Percentiles rank a stretch among this genome's conserved stretches.
Conservation (phyloP, 768 basidiomycete genomes). For the Leccinum longicurvipes region DNA sequence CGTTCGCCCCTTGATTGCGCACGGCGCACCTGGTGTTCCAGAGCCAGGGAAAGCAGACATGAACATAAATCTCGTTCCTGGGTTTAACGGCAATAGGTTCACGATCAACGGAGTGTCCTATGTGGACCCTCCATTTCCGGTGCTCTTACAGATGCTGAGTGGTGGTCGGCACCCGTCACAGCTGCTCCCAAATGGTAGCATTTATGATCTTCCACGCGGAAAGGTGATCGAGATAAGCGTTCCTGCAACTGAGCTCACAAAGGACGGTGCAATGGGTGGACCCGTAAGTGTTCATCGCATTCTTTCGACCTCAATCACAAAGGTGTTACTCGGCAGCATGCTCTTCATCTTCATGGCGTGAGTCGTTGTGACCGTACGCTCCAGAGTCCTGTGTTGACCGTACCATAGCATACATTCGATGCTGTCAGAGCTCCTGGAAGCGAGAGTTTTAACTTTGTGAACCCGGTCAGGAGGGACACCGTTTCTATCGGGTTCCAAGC, state of each 20-base stretch:
- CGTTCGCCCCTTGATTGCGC: conserved; percentile 18
- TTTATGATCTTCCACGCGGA: conserved; percentile 14
- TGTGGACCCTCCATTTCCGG: conserved; percentile 10
- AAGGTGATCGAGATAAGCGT: conserved; percentile 19
- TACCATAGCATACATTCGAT: conserved; percentile 37
- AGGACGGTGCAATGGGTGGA: conserved; percentile 30
- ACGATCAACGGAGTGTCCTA: conserved; percentile 11
- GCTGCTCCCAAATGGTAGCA: conserved; percentile 11
- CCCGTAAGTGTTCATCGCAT: conserved; percentile 17
- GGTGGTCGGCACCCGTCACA: conserved; percentile 10
- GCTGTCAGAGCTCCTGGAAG: conserved; percentile 42
- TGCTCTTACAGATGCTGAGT: conserved; percentile 25
- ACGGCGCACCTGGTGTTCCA: conserved; percentile 23
- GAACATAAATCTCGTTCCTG: conserved; percentile 18
- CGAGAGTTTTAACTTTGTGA: conserved; percentile 38
- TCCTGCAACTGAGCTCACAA: conserved; percentile 10
- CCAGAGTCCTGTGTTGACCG: neutral
- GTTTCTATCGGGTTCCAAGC: conserved; percentile 30
- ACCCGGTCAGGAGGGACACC: conserved; percentile 55
- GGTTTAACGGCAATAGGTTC: neutral
- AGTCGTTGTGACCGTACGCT: neutral
- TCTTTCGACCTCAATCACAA: neutral
- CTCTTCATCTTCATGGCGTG: conserved; percentile 24
- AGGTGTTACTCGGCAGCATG: conserved; percentile 7
- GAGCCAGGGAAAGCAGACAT: conserved; percentile 24